phyloP scores from a whole-genome alignment of 805 yeast species.

The Kockiozyma suomiensis region DNA sequence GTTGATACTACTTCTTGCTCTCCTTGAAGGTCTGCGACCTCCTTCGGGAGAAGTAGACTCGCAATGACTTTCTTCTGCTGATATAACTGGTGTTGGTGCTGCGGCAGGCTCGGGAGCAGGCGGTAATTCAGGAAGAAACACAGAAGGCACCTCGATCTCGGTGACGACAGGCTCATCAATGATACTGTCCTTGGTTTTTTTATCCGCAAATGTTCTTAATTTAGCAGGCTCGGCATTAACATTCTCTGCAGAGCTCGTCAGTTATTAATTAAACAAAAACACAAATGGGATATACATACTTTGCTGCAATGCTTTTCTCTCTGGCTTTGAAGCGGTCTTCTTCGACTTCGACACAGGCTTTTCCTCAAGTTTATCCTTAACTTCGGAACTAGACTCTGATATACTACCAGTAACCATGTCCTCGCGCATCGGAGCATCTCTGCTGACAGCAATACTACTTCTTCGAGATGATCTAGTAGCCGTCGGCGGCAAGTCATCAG shows the following conservation, averaged over 20 bases:
- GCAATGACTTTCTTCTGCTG: background rate
- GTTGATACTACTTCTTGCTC: conserved; percentile 49
- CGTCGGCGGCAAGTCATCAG: too few species aligned
- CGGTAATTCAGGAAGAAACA: background rate
- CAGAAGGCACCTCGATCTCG: background rate
- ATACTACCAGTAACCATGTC: background rate
- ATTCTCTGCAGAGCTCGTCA: conserved; percentile 10
- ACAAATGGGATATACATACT: conserved; percentile 9
- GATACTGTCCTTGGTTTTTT: background rate
- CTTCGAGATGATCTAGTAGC: conserved; percentile 4
- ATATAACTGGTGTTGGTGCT: background rate
- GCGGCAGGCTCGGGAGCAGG: conserved; percentile 1
- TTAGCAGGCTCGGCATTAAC: conserved; percentile 7
- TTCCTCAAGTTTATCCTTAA: background rate
- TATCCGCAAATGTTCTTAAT: background rate
- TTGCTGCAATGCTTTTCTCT: conserved; percentile 17
- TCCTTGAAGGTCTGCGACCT: conserved; percentile 17
- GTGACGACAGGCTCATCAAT: background rate
- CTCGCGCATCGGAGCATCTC: background rate
- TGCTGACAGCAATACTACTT: conserved; percentile 7
- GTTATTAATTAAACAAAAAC: background rate
- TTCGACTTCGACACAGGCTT: background rate
- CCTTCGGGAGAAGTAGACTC: conserved; percentile 7
- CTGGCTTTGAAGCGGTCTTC: background rate
- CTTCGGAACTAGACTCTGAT: background rate